These are phyloP conservation scores for Neopestalotiopsis sp. DNA, from an alignment of 2,329 filamentous ascomycete genomes.

Conservation along the genomic window DNA sequence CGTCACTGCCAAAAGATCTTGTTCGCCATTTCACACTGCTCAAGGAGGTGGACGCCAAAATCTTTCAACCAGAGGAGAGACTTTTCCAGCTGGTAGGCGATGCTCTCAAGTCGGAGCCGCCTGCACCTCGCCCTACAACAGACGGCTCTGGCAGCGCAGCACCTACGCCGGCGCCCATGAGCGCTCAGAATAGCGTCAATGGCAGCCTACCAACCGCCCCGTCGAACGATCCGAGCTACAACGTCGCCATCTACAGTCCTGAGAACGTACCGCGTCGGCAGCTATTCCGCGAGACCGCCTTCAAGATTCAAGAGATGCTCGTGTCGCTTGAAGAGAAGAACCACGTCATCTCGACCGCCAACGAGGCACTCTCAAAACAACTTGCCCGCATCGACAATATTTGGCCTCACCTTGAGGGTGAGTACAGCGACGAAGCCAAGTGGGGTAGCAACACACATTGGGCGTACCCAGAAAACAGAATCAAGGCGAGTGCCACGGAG, in stretches of 20 bases:
- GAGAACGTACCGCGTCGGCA: slow-evolving; percentile 71
- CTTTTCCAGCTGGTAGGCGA: slow-evolving; percentile 77
- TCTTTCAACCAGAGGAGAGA: slow-evolving; percentile 84
- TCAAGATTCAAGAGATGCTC: slow-evolving; percentile 83
- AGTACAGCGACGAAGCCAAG: slow-evolving; percentile 94
- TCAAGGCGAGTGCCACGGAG: slow-evolving; percentile 70
- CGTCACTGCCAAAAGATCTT: slow-evolving; percentile 91
- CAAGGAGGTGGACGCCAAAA: slow-evolving; percentile 97
- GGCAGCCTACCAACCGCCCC: slow-evolving; percentile 43
- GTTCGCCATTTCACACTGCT: slow-evolving; percentile 94
- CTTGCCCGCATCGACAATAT: slow-evolving; percentile 84
- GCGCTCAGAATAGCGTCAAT: slow-evolving; percentile 53
- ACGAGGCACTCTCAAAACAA: slow-evolving; percentile 86
- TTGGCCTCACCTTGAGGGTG: slow-evolving; percentile 83
- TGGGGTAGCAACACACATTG: slow-evolving; percentile 91
- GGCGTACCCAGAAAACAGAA: slow-evolving; percentile 90
- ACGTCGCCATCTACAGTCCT: slow-evolving; percentile 55
- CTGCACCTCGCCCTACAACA: slow-evolving; percentile 50
- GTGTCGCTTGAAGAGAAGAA: slow-evolving; percentile 96
- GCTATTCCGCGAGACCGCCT: slow-evolving; percentile 78
- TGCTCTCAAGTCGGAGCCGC: slow-evolving; percentile 58
- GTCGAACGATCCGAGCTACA: slow-evolving; percentile 50
- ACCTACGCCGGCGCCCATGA: slow-evolving; percentile 53
- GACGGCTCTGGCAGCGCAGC: slow-evolving; percentile 50
- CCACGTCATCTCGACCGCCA: slow-evolving; percentile 91